Percentiles rank a stretch among this genome's conserved stretches.
Conservation (phyloP, 108 stramenopile species). For the Skeletonema potamos region DNA sequence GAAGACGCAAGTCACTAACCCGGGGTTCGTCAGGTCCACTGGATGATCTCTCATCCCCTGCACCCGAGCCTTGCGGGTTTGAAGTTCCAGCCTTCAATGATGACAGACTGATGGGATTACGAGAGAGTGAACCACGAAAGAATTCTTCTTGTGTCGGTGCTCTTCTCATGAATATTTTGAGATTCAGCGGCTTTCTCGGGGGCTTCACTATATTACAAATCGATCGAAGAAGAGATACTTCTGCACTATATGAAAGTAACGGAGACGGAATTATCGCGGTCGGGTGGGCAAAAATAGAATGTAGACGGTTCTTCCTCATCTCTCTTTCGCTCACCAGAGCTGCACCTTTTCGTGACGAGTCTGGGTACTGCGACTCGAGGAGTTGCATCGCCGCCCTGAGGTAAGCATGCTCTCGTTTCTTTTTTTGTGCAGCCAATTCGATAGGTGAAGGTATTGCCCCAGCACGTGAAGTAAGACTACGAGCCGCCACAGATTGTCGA, state of each 20-base stretch:
- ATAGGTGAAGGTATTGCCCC: neutral
- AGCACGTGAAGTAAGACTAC: conserved; percentile 4
- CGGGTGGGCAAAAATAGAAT: conserved; percentile 12
- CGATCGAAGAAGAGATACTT: conserved; percentile 54
- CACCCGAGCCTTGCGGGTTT: neutral
- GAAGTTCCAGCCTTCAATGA: conserved; percentile 38
- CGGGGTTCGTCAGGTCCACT: conserved; percentile 59
- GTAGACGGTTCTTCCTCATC: conserved; percentile 5
- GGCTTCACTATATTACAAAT: conserved; percentile 73
- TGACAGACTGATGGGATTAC: conserved; percentile 68
- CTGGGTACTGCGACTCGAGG: conserved; percentile 52
- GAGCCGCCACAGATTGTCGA: conserved; percentile 8
- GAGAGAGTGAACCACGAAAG: conserved; percentile 75
- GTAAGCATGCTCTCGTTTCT: conserved; percentile 53
- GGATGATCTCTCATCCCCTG: conserved; percentile 1
- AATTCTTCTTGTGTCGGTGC: conserved; percentile 90
- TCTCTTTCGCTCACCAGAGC: neutral
- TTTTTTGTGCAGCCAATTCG: conserved; percentile 10
- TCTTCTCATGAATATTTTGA: conserved; percentile 77
- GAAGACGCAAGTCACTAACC: conserved; percentile 67
- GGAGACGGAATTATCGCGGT: conserved; percentile 13
- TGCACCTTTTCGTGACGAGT: neutral
- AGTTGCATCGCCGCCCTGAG: conserved; percentile 64
- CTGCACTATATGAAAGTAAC: conserved; percentile 43
- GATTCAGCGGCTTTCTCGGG: conserved; percentile 75